Evolutionary conservation across 768 basidiomycete species (phyloP).

Genomic region (Lyophyllum semitale): DNA sequence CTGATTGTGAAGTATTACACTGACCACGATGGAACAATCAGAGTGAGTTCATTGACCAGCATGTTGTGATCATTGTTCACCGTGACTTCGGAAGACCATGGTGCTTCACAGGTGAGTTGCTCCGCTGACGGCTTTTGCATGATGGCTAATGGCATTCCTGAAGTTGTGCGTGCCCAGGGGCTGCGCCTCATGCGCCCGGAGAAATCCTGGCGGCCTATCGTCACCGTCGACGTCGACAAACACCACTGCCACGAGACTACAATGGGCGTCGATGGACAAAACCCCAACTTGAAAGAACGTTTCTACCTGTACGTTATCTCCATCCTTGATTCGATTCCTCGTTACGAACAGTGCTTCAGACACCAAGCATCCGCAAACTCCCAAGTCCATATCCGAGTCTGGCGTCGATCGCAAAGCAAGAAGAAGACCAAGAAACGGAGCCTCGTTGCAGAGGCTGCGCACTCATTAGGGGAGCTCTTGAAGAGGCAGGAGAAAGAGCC

Average conservation of each 20-base stretch:
- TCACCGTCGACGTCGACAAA: constrained; percentile 56
- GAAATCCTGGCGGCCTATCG: constrained; percentile 68
- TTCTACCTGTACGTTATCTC: constrained; percentile 52
- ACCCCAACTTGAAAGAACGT: constrained; percentile 59
- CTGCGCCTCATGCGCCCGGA: constrained; percentile 55
- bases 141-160: neutral
- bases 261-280: constrained; percentile 71
- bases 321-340: neutral
- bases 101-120: constrained; percentile 30
- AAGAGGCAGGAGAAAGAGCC: constrained; percentile 47
- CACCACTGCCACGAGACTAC: constrained; percentile 54
- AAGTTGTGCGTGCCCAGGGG: constrained; percentile 45
- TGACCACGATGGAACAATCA: neutral
- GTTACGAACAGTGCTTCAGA: constrained; percentile 27
- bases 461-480: constrained; percentile 54
- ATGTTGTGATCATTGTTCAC: neutral
- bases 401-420: constrained; percentile 61
- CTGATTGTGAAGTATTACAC: neutral
- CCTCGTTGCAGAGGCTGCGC: constrained; percentile 52
- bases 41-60: neutral
- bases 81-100: constrained; percentile 25
- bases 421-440: constrained; percentile 59
- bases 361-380: constrained; percentile 39
- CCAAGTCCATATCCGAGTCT: constrained; percentile 54
- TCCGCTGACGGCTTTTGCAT: neutral